Conservation (phyloP, 2,329 filamentous ascomycete genomes). For the Dothideomycetes sp. region DNA sequence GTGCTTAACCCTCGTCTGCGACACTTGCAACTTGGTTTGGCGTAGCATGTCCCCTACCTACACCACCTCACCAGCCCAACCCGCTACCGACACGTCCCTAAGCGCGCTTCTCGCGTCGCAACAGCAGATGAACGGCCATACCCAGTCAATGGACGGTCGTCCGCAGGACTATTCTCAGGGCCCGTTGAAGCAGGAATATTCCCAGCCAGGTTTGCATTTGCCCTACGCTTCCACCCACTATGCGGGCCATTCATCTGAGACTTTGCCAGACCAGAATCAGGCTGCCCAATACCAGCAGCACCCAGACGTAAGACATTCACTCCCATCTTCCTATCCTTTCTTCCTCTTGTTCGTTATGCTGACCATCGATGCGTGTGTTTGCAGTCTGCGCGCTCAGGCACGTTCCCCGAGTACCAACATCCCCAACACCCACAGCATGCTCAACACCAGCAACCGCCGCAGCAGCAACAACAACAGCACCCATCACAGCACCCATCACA, state of each 20-base stretch:
- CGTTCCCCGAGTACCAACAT: conserved; percentile 80
- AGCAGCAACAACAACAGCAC: conserved; percentile 40
- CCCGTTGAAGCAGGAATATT: conserved; percentile 30
- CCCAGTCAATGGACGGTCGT: conserved; percentile 46
- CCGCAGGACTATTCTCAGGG: conserved; percentile 37
- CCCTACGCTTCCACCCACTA: conserved; percentile 43
- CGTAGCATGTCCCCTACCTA: conserved; percentile 42
- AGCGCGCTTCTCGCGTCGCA: conserved; percentile 32
- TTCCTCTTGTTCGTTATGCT: too few relatives aligned
- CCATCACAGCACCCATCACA: neutral
- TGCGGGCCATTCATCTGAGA: conserved; percentile 66
- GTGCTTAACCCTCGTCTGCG: conserved; percentile 18
- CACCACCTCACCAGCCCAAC: conserved; percentile 30
- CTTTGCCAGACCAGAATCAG: conserved; percentile 80
- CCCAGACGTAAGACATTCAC: conserved; percentile 45
- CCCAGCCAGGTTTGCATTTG: conserved; percentile 46
- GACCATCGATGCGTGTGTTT: conserved; percentile 82
- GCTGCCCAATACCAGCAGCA: conserved; percentile 86
- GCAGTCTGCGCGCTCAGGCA: conserved; percentile 65
- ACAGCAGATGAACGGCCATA: conserved; percentile 28
- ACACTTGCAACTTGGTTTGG: conserved; percentile 19
- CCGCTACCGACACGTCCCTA: conserved; percentile 30
- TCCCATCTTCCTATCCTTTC: too few relatives aligned
- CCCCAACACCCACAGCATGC: too few relatives aligned
- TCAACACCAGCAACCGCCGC: conserved; percentile 39